phyloP scores from a whole-genome alignment of 805 yeast genomes.

The Tetrapisispora arboricola region DNA sequence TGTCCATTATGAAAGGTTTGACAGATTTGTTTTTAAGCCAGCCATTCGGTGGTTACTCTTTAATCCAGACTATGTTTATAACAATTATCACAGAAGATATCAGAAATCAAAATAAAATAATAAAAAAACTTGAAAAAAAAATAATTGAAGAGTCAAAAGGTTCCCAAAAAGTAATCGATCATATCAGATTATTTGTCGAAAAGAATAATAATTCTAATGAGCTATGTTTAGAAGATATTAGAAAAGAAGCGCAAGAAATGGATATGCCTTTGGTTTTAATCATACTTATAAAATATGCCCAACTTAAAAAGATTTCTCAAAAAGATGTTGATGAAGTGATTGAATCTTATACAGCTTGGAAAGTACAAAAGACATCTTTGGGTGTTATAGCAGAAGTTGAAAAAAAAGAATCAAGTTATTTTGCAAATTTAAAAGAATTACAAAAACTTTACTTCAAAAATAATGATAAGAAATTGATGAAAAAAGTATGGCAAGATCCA shows the following conservation, averaged over 20 bases:
- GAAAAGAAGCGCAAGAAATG: slow-evolving; percentile 24
- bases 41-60: slow-evolving; percentile 55
- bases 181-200: slow-evolving; percentile 27
- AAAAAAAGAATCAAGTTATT: slow-evolving; percentile 31
- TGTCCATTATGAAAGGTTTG: slow-evolving; percentile 67
- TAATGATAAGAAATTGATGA: slow-evolving; percentile 65
- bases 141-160: slow-evolving; percentile 8
- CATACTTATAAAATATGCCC: slow-evolving; percentile 19
- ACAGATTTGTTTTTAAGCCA: slow-evolving; percentile 77
- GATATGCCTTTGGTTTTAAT: slow-evolving; percentile 22
- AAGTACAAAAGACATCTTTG: slow-evolving; percentile 2
- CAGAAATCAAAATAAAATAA: slow-evolving; percentile 47
- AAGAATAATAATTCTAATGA: slow-evolving; percentile 23
- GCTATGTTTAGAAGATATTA: slow-evolving; percentile 20
- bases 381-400: slow-evolving; percentile 2
- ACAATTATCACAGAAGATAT: slow-evolving; percentile 69
- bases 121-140: slow-evolving; percentile 38
- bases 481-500: slow-evolving; percentile 77
- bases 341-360: slow-evolving; percentile 25
- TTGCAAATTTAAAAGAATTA: slow-evolving; percentile 46
- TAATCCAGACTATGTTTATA: slow-evolving; percentile 65
- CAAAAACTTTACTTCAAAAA: slow-evolving; percentile 57
- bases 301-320: slow-evolving; percentile 11
- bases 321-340: slow-evolving; percentile 23
- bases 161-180: slow-evolving; percentile 20